These are phyloP conservation scores for Wickerhamomyces pijperi DNA, from an alignment of 805 yeast genomes.

Conservation along the genomic window DNA sequence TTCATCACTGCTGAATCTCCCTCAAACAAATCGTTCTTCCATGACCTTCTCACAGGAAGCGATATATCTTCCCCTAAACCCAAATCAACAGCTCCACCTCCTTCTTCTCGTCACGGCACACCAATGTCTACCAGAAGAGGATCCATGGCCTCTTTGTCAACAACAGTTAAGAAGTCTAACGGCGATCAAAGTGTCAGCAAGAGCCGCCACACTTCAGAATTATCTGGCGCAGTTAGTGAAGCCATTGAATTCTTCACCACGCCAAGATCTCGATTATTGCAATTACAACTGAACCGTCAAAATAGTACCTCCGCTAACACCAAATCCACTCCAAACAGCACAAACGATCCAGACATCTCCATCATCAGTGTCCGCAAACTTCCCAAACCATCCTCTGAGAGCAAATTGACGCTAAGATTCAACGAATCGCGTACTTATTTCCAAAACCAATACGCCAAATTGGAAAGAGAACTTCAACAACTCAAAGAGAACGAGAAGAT, in stretches of 20 bases:
- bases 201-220: not conserved
- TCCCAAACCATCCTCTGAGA: constrained; percentile 14
- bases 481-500: constrained; percentile 20
- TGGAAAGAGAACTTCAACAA: constrained; percentile 32
- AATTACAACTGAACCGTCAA: too few species aligned
- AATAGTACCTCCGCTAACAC: too few species aligned
- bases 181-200: too few species aligned
- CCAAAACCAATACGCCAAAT: constrained; percentile 28
- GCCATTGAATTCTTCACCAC: too few species aligned
- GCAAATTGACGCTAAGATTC: constrained; percentile 13
- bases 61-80: too few species aligned
- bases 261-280: too few species aligned
- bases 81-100: not conserved
- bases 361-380: constrained; percentile 11
- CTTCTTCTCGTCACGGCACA: not conserved
- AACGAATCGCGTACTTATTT: constrained; percentile 20
- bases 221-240: too few species aligned
- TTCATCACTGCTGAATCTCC: not conserved
- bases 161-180: too few species aligned
- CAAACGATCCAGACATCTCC: constrained; percentile 8
- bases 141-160: too few species aligned
- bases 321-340: too few species aligned
- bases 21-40: not conserved
- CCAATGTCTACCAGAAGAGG: not conserved
- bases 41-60: not conserved